These are phyloP conservation scores for Mortierella claussenii DNA, from an alignment of 192 early-diverging fungal genomes.

Conservation along the genomic window DNA sequence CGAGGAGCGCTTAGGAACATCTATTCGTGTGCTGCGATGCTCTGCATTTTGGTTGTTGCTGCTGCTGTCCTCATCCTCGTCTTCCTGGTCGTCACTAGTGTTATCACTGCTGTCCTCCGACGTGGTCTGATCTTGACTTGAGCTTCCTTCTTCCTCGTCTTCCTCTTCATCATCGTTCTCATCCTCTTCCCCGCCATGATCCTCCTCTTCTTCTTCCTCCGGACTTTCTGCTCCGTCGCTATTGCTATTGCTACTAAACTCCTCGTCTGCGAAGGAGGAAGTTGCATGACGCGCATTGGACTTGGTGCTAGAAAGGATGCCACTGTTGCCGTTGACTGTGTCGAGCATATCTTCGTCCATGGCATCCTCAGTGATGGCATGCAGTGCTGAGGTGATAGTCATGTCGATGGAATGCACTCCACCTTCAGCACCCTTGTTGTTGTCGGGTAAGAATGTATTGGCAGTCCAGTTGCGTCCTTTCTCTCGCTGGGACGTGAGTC, in stretches of 20 bases:
- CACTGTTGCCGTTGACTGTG: background rate
- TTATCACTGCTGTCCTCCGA: background rate
- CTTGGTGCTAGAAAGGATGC: background rate
- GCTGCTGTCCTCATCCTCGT: background rate
- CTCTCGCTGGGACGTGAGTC: slow-evolving; percentile 23
- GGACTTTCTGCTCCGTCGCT: slow-evolving; percentile 13
- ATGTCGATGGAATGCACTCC: slow-evolving; percentile 6
- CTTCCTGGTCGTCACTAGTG: background rate
- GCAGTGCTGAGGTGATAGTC: slow-evolving; percentile 8
- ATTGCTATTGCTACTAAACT: background rate
- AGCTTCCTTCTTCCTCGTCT: slow-evolving; percentile 38
- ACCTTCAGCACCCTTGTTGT: background rate
- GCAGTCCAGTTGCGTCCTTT: slow-evolving; percentile 35
- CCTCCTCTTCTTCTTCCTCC: slow-evolving; percentile 6
- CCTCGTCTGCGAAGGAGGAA: background rate
- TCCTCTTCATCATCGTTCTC: slow-evolving; percentile 11
- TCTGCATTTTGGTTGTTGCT: background rate
- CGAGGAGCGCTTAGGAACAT: slow-evolving; percentile 17
- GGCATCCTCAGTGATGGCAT: slow-evolving; percentile 37
- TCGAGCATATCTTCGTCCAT: slow-evolving; percentile 32
- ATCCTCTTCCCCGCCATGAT: background rate
- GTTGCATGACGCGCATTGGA: background rate
- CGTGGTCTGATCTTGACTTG: slow-evolving; percentile 23
- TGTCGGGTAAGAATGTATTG: slow-evolving; percentile 20
- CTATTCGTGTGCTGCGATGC: background rate